Evolutionary conservation across 352 stramenopile species (phyloP).

Genomic region (Blastocystis sp.): DNA sequence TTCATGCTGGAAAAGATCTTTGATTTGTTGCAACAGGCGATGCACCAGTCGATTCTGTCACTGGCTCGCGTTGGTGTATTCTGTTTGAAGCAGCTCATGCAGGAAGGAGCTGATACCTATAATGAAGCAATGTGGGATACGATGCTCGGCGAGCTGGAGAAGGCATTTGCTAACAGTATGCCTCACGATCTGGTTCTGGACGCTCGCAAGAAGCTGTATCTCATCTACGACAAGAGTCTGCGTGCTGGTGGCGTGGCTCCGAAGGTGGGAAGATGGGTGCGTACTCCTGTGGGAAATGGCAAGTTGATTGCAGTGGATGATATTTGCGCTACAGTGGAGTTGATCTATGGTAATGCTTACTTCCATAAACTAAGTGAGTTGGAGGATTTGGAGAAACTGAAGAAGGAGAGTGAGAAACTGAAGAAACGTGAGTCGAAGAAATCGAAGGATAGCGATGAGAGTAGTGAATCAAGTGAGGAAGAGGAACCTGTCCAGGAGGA

Average conservation of each 20-base stretch:
- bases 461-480: neutral
- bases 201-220: constrained; percentile 51
- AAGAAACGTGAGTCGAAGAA: constrained; percentile 42
- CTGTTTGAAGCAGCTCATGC: constrained; percentile 62
- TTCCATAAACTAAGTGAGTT: constrained; percentile 60
- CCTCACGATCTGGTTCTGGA: constrained; percentile 41
- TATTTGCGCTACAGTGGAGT: constrained; percentile 58
- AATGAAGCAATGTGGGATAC: constrained; percentile 51
- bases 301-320: constrained; percentile 57
- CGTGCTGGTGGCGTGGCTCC: constrained; percentile 38
- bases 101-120: constrained; percentile 23
- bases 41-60: constrained; percentile 63
- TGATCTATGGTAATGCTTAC: constrained; percentile 60
- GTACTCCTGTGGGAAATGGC: constrained; percentile 32
- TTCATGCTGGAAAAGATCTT: constrained; percentile 62
- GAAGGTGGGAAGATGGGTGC: constrained; percentile 48
- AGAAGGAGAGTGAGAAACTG: constrained; percentile 57
- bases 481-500: constrained; percentile 42
- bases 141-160: constrained; percentile 45
- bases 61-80: constrained; percentile 64
- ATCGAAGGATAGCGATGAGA: neutral
- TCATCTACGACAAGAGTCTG: constrained; percentile 62
- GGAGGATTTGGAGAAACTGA: constrained; percentile 61
- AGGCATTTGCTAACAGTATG: constrained; percentile 51
- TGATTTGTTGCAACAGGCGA: constrained; percentile 59